Evolutionary conservation across 169 alveolate species (phyloP).

Genomic region (Plasmodium gallinaceum): DNA sequence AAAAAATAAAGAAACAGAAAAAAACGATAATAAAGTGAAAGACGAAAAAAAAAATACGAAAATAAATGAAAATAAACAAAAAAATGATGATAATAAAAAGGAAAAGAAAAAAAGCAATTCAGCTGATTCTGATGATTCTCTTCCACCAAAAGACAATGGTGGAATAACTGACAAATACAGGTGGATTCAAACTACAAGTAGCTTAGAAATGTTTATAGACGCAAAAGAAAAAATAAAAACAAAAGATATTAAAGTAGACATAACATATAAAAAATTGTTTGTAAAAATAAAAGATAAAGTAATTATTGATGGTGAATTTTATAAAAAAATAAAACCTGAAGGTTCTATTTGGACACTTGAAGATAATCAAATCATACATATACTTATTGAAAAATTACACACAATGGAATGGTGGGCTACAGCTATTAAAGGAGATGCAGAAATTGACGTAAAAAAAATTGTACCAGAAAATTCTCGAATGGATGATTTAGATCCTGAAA

Average conservation of each 20-base stretch:
- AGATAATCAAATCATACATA: constrained; percentile 90
- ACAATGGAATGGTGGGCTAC: constrained; percentile 97
- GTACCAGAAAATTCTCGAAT: constrained; percentile 98
- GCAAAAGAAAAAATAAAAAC: constrained; percentile 78
- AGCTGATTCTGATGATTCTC: constrained; percentile 30
- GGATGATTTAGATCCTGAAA: constrained; percentile 96
- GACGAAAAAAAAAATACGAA: constrained; percentile 16
- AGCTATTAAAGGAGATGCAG: constrained; percentile 94
- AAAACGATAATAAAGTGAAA: constrained; percentile 7
- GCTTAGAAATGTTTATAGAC: constrained; percentile 80
- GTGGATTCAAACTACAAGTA: constrained; percentile 94
- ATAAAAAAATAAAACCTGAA: constrained; percentile 92
- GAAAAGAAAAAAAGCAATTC: constrained; percentile 18
- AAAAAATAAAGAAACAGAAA: constrained; percentile 3
- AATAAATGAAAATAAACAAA: neutral
- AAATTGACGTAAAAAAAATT: constrained; percentile 96
- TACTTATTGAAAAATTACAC: constrained; percentile 93
- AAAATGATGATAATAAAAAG: neutral
- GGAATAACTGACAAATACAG: constrained; percentile 89
- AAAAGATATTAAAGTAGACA: constrained; percentile 80
- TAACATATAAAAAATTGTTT: constrained; percentile 80
- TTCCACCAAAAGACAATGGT: constrained; percentile 84
- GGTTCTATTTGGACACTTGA: constrained; percentile 97
- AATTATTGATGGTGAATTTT: constrained; percentile 92
- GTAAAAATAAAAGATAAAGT: constrained; percentile 84